Evolutionary conservation across 2,329 filamentous ascomycete species (phyloP).

Genomic region (Aspergillus fijiensis): DNA sequence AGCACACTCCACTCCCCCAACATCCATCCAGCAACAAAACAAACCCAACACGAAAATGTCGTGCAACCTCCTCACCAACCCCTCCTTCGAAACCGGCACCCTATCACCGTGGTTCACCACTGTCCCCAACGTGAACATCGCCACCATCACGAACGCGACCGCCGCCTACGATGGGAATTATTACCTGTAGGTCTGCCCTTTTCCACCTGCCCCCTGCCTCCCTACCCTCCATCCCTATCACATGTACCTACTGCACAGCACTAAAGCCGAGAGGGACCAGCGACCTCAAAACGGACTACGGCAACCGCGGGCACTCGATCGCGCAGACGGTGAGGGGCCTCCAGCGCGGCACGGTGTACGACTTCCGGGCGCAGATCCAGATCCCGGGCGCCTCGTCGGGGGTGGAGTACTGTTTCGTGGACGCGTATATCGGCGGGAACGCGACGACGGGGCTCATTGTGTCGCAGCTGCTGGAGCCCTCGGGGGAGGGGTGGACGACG

Average conservation of each 20-base stretch:
- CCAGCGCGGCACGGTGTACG: conserved; percentile 16
- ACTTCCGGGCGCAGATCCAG: conserved; percentile 18
- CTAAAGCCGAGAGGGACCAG: conserved; percentile 7
- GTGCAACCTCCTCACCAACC: conserved; percentile 24
- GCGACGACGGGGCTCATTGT: conserved; percentile 17
- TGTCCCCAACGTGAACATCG: conserved; percentile 21
- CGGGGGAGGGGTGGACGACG: conserved; percentile 17
- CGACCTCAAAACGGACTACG: conserved; percentile 21
- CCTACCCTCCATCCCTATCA: no score
- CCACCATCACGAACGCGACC: conserved; percentile 19
- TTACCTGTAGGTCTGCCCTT: conserved; percentile 23
- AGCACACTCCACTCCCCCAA: no score
- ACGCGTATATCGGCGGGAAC: conserved; percentile 20
- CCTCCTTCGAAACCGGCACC: conserved; percentile 24
- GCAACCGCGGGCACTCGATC: conserved; percentile 22
- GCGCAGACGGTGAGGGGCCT: conserved; percentile 21
- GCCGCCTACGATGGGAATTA: conserved; percentile 20
- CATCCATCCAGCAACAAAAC: no score
- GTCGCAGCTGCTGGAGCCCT: conserved; percentile 7
- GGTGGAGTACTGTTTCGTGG: conserved; percentile 18
- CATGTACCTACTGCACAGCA: background rate
- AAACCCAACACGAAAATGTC: conserved; percentile 8
- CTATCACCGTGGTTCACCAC: conserved; percentile 22
- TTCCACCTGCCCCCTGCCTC: no score
- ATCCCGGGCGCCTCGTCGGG: conserved; percentile 3